A percentile compares a stretch with the other conserved stretches of the same genome.
Evolutionary conservation across 257 asterid species (phyloP).

Genomic region (Thymus mandschuricus): DNA sequence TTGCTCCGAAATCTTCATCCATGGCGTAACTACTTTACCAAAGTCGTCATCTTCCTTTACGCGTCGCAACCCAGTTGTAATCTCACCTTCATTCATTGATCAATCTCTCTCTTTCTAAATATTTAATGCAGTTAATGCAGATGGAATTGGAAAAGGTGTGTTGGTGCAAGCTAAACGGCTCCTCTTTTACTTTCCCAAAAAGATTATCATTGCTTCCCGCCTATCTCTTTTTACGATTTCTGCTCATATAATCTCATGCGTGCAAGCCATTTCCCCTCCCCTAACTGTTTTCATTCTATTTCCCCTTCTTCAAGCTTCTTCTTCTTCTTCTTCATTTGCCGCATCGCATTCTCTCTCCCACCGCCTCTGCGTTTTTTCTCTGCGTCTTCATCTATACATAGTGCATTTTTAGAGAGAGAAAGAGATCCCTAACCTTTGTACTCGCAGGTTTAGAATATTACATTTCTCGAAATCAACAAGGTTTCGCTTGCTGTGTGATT

Average conservation of each 20-base stretch:
- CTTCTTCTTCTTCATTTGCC: conserved; percentile 41
- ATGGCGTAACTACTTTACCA: conserved; percentile 22
- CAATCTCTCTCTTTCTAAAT: not conserved
- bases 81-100: not conserved
- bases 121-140: not conserved
- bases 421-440: conserved; percentile 14
- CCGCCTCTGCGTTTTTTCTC: conserved; percentile 46
- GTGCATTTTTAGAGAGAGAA: not conserved
- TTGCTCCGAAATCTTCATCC: conserved; percentile 1
- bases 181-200: conserved; percentile 29
- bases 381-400: not conserved
- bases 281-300: conserved; percentile 45
- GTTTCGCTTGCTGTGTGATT: not conserved
- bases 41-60: conserved; percentile 31
- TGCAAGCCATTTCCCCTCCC: conserved; percentile 70
- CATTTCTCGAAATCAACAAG: not conserved
- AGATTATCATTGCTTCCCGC: conserved; percentile 76
- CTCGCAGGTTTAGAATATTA: not conserved
- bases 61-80: conserved; percentile 31
- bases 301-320: conserved; percentile 61
- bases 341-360: conserved; percentile 12
- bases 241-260: conserved; percentile 57
- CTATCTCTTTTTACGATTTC: conserved; percentile 52
- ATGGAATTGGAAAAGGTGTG: not conserved
- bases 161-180: conserved; percentile 3